A percentile compares a stretch with the other conserved stretches of the same genome.
phyloP scores from a whole-genome alignment of 2,329 filamentous ascomycete species.

The Phoma herbarum region DNA sequence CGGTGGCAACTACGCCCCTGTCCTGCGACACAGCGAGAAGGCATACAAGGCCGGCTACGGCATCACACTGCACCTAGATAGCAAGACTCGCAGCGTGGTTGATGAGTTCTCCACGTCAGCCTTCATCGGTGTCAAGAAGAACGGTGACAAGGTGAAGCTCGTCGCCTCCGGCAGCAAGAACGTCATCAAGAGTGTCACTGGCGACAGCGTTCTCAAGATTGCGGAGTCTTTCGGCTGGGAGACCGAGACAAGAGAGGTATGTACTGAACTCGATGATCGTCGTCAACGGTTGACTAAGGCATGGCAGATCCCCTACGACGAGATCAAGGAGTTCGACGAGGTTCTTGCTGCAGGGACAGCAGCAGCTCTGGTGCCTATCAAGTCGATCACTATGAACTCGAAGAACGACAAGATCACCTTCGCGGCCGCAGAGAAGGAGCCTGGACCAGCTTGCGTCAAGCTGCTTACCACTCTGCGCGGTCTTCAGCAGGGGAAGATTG shows the following conservation, averaged over 20 bases:
- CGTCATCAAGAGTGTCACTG: conserved; percentile 88
- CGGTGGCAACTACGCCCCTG: conserved; percentile 94
- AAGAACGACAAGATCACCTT: conserved; percentile 65
- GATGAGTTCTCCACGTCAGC: conserved; percentile 97
- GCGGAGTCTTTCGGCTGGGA: conserved; percentile 82
- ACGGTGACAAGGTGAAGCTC: conserved; percentile 71
- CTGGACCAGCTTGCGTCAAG: conserved; percentile 76
- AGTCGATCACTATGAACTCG: conserved; percentile 80
- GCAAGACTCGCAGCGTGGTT: conserved; percentile 80
- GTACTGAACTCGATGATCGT: conserved; percentile 32
- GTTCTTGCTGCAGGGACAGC: conserved; percentile 93
- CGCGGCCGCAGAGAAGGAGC: conserved; percentile 67
- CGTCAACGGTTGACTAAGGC: background rate
- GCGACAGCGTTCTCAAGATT: conserved; percentile 79
- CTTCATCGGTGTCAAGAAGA: conserved; percentile 80
- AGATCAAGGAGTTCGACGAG: conserved; percentile 72
- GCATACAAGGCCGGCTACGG: conserved; percentile 82
- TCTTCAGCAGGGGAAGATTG: conserved; percentile 81
- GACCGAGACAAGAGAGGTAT: conserved; percentile 76
- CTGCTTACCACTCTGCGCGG: conserved; percentile 80
- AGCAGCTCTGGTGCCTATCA: conserved; percentile 88
- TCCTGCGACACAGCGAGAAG: conserved; percentile 84
- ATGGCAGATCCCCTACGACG: conserved; percentile 69
- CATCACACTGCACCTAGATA: conserved; percentile 95
- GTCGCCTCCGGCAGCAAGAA: conserved; percentile 88